Evolutionary conservation across 768 basidiomycete species (phyloP).

Genomic region (Rhodotorula graminis): DNA sequence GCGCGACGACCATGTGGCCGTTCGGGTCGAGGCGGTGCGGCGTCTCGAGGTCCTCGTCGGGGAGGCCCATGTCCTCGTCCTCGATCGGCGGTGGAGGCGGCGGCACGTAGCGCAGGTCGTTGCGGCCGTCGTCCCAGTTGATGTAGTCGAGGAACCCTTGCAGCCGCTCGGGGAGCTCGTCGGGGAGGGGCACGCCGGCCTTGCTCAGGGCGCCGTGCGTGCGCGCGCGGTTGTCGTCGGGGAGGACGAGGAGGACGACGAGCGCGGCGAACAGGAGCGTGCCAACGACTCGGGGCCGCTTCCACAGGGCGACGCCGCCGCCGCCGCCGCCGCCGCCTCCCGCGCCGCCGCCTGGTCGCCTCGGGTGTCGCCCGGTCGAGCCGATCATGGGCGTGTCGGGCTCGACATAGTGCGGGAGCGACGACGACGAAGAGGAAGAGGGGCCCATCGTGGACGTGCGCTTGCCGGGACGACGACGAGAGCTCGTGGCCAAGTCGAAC

Average conservation of each 20-base stretch:
- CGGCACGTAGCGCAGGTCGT: conserved; percentile 33
- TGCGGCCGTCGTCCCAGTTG: conserved; percentile 33
- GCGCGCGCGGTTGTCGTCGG: conserved; percentile 33
- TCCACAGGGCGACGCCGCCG: neutral
- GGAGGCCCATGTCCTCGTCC: conserved; percentile 20
- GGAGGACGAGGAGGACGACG: conserved; percentile 37
- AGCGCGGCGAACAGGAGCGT: conserved; percentile 33
- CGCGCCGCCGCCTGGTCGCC: neutral
- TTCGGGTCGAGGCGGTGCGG: conserved; percentile 33
- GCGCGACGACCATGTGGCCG: conserved; percentile 39
- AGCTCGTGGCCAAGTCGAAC: neutral
- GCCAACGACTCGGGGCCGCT: conserved; percentile 28
- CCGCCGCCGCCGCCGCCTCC: neutral
- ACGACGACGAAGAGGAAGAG: neutral
- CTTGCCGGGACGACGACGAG: conserved; percentile 1
- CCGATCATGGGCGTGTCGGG: conserved; percentile 28
- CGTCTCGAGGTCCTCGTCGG: conserved; percentile 23
- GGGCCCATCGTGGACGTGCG: neutral
- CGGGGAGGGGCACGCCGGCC: conserved; percentile 39
- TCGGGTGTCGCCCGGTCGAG: neutral
- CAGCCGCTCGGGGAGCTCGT: conserved; percentile 35
- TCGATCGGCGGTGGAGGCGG: conserved; percentile 24
- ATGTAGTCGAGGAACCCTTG: conserved; percentile 33
- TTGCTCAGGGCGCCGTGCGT: conserved; percentile 37
- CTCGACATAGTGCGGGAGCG: conserved; percentile 27